These are phyloP conservation scores for Ceratocystis albifundus DNA, from an alignment of 2,329 filamentous ascomycete genomes.

Conservation along the genomic window DNA sequence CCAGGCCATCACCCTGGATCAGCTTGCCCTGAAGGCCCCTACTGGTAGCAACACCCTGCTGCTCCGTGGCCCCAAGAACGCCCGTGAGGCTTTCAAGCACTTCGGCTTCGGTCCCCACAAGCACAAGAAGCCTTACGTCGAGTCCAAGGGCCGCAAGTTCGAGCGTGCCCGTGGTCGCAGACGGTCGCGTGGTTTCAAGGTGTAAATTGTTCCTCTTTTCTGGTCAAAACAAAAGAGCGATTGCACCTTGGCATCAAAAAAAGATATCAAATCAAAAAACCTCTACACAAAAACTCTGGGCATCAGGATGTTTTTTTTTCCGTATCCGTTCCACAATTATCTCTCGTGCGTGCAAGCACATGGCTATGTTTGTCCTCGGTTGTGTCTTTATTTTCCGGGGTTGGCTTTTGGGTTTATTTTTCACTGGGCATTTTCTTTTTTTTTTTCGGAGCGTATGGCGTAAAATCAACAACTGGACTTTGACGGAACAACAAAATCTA, in stretches of 20 bases:
- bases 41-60: slow-evolving; percentile 96
- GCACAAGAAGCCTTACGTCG: slow-evolving; percentile 96
- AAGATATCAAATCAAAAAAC: slow-evolving; percentile 20
- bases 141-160: slow-evolving; percentile 99
- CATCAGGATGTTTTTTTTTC: slow-evolving; percentile 2
- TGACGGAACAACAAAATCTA: slow-evolving; percentile 21
- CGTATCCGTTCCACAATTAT: slow-evolving; percentile 8
- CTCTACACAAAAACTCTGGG: slow-evolving; percentile 8
- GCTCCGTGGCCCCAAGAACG: slow-evolving; percentile 95
- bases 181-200: slow-evolving; percentile 99
- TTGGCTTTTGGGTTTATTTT: slow-evolving; percentile 22
- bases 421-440: slow-evolving; percentile 5
- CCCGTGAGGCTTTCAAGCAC: slow-evolving; percentile 96
- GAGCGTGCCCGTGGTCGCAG: slow-evolving; percentile 98
- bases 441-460: slow-evolving; percentile 17
- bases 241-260: slow-evolving; percentile 18
- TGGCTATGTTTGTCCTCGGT: slow-evolving; percentile 14
- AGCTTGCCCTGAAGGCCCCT: slow-evolving; percentile 88
- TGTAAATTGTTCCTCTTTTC: slow-evolving; percentile 52
- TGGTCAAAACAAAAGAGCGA: slow-evolving; percentile 13
- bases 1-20: slow-evolving; percentile 90
- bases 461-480: slow-evolving; percentile 20
- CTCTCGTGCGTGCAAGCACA: slow-evolving; percentile 9
- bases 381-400: slow-evolving; percentile 22
- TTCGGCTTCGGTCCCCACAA: slow-evolving; percentile 97